A percentile compares a stretch with the other conserved stretches of the same genome.
These are phyloP conservation scores for Penicillium maclennaniae DNA, from an alignment of 495 filamentous ascomycete genomes.

Conservation along the genomic window DNA sequence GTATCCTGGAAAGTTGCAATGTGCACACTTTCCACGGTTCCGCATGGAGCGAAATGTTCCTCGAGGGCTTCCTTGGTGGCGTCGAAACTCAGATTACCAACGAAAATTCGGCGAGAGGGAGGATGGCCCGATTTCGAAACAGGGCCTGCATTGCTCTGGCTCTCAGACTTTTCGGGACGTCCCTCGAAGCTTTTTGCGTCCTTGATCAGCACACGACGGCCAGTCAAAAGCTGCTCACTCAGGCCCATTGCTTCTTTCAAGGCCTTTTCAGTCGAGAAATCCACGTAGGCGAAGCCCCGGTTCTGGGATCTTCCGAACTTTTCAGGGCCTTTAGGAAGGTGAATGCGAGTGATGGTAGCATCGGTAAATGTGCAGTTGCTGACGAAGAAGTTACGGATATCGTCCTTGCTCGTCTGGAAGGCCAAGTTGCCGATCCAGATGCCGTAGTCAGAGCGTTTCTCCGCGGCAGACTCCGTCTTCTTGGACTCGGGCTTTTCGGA, in stretches of 20 bases:
- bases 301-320: constrained; percentile 57
- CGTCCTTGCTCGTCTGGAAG: constrained; percentile 68
- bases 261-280: constrained; percentile 69
- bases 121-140: constrained; percentile 48
- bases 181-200: constrained; percentile 81
- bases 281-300: constrained; percentile 93
- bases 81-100: constrained; percentile 87
- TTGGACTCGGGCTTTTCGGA: constrained; percentile 29
- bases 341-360: constrained; percentile 70
- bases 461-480: constrained; percentile 30
- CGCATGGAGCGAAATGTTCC: constrained; percentile 78
- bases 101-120: constrained; percentile 76
- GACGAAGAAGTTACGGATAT: constrained; percentile 73
- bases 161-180: constrained; percentile 58
- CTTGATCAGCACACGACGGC: constrained; percentile 87
- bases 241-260: constrained; percentile 68
- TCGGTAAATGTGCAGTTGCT: constrained; percentile 63
- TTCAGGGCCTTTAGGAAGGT: constrained; percentile 60
- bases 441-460: constrained; percentile 71
- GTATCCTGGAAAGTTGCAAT: constrained; percentile 94
- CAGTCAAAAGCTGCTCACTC: constrained; percentile 70
- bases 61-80: constrained; percentile 74
- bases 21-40: constrained; percentile 71
- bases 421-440: constrained; percentile 95
- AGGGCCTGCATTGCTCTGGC: constrained; percentile 27